Base-by-base conservation (phyloP, 2,329 filamentous ascomycete genomes). In the Aspergillus brunneoviolaceus region DNA sequence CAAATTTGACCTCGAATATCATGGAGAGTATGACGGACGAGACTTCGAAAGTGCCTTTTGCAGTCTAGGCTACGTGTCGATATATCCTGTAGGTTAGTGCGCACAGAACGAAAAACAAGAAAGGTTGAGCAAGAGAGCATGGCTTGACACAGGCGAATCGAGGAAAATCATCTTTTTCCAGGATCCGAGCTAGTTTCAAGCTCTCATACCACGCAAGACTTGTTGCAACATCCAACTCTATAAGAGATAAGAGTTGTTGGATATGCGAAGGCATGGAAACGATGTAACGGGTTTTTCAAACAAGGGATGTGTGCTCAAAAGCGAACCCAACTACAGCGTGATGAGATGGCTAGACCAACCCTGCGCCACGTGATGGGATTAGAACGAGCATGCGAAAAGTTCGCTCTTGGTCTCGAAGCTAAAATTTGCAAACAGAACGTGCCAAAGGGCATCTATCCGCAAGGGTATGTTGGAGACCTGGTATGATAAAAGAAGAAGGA, bases 391-490 rank as follows among this genome's bases (percentile, higher is more conserved):
- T 65, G 57, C 55, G 27, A 49, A 39, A 19, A 39, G 21, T 62
- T 78, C 70, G 62, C 55, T 79, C 76, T 79, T 65, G 76, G 77
- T 79, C 77, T 74, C 70, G 39, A 56, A 65, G 63, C 69, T 72
- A 70, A 73, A 77, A 78, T 79, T 78, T 78, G 74, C 67, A 69
- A 68, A 74, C 67, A 71, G 72, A 77, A 77, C 67, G 58, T 63
- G 51, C 55, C 55, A 21, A 21, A 21, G 48, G 52, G 27, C 59
- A 56, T 73, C 72, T 72, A 72, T 74, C 70, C 65, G 72, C 76
- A 79, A 79, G 76, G 76, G 76, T 77, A 78, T 78, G 70, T 72
- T 75, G 74, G 75, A 76, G 77, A 79, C 77, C 77, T 75, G 69
- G 65, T 67, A 65, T 71, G 69, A 67, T 65, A 62, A 67, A 68